A percentile compares a stretch with the other conserved stretches of the same genome.
Evolutionary conservation across 2,329 filamentous ascomycete genomes (phyloP).

Genomic region (Cercospora sp.): DNA sequence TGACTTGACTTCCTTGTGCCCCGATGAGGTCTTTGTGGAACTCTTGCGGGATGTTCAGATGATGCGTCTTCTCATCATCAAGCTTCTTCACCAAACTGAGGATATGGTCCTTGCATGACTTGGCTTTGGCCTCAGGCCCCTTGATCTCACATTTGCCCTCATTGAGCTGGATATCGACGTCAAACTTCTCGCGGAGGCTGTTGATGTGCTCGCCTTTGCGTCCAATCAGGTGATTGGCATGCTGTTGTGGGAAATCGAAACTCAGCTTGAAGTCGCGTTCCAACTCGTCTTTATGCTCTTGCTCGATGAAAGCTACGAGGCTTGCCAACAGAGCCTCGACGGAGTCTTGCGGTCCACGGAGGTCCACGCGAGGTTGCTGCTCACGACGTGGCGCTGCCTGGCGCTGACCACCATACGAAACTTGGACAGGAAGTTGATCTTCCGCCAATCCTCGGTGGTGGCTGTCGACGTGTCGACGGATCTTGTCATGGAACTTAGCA

Average conservation of each 20-base stretch:
- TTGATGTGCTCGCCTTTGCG: constrained; percentile 68
- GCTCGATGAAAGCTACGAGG: constrained; percentile 75
- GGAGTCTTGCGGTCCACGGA: constrained; percentile 73
- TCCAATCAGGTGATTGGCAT: constrained; percentile 78
- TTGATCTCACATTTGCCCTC: constrained; percentile 95
- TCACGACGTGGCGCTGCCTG: constrained; percentile 48
- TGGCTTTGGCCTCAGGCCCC: constrained; percentile 91
- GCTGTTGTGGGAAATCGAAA: constrained; percentile 95
- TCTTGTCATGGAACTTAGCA: constrained; percentile 64
- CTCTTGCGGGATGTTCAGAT: constrained; percentile 87
- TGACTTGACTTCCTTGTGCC: constrained; percentile 81
- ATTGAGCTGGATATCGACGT: constrained; percentile 81
- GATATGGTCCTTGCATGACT: constrained; percentile 81
- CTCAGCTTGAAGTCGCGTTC: constrained; percentile 82
- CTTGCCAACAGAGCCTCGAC: constrained; percentile 73
- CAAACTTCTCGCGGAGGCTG: constrained; percentile 67
- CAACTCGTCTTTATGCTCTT: constrained; percentile 89
- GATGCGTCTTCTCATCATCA: constrained; percentile 85
- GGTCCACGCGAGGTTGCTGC: constrained; percentile 56
- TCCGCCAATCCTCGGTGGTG: constrained; percentile 54
- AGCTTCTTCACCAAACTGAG: constrained; percentile 74
- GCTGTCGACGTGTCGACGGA: constrained; percentile 58
- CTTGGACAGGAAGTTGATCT: constrained; percentile 58
- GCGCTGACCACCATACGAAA: constrained; percentile 50
- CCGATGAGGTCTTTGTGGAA: constrained; percentile 95